Evolutionary conservation across 108 stramenopile genomes (phyloP).

Genomic region (Epithemia pelagica): DNA sequence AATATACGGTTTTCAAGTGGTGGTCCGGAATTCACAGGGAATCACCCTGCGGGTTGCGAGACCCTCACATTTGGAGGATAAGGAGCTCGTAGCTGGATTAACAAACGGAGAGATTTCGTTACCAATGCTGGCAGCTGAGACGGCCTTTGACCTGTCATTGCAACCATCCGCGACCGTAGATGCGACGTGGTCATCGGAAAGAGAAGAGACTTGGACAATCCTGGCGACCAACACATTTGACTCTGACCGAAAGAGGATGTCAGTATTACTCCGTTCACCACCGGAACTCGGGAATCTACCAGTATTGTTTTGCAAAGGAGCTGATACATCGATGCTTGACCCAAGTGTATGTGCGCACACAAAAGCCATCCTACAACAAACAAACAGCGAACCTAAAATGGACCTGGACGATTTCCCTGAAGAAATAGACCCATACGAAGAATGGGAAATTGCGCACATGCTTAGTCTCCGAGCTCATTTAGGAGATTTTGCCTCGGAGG

Average conservation of each 20-base stretch:
- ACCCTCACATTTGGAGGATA: constrained; percentile 56
- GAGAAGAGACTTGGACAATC: constrained; percentile 69
- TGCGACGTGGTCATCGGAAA: constrained; percentile 4
- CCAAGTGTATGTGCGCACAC: constrained; percentile 42
- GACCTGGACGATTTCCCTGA: constrained; percentile 8
- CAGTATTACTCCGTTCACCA: constrained; percentile 81
- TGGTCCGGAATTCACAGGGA: constrained; percentile 65
- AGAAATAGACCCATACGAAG: constrained; percentile 11
- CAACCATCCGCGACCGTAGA: neutral
- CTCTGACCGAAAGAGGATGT: constrained; percentile 93
- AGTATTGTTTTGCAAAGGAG: constrained; percentile 85
- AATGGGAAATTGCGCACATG: constrained; percentile 49
- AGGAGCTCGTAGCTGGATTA: constrained; percentile 35
- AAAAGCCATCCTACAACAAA: constrained; percentile 8
- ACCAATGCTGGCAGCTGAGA: constrained; percentile 45
- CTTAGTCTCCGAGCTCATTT: constrained; percentile 72
- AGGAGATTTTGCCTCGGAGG: constrained; percentile 89
- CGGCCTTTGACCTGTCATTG: constrained; percentile 13
- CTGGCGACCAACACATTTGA: constrained; percentile 93
- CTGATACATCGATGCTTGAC: constrained; percentile 87
- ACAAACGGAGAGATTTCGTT: constrained; percentile 44
- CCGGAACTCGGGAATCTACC: constrained; percentile 62
- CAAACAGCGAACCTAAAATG: constrained; percentile 8
- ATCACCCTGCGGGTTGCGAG: constrained; percentile 46
- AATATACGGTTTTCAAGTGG: constrained; percentile 71